A percentile compares a stretch with the other conserved stretches of the same genome.
Evolutionary conservation across 106 monocot species (phyloP).

Genomic region (Dactylorhiza incarnata): DNA sequence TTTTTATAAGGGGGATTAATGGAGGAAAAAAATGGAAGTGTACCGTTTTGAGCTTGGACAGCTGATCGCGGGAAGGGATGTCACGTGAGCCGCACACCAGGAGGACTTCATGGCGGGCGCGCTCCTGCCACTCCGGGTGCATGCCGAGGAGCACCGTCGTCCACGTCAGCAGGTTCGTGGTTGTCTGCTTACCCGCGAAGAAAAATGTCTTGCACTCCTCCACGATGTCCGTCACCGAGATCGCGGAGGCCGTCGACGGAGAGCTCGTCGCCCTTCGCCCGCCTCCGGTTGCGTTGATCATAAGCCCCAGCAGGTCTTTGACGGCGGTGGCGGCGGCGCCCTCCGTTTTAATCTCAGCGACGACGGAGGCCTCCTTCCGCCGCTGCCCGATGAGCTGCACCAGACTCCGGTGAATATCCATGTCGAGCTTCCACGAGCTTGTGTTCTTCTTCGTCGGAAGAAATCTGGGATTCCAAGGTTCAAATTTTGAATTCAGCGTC

Average conservation of each 20-base stretch:
- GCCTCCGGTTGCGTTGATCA: slow-evolving; percentile 31
- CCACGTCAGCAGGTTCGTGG: slow-evolving; percentile 76
- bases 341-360: neutral
- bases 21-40: neutral
- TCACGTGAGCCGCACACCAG: slow-evolving; percentile 52
- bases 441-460: slow-evolving; percentile 55
- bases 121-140: slow-evolving; percentile 80
- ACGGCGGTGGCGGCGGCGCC: neutral
- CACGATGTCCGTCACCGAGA: slow-evolving; percentile 47
- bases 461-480: slow-evolving; percentile 31
- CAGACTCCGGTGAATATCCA: slow-evolving; percentile 38
- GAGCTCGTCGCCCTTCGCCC: neutral
- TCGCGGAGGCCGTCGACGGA: neutral
- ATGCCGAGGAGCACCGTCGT: slow-evolving; percentile 63
- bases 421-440: slow-evolving; percentile 54
- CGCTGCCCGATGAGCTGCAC: slow-evolving; percentile 35
- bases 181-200: slow-evolving; percentile 89
- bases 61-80: slow-evolving; percentile 52
- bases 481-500: neutral
- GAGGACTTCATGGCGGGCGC: slow-evolving; percentile 61
- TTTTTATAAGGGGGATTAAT: no score
- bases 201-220: slow-evolving; percentile 94
- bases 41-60: slow-evolving; percentile 76
- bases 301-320: slow-evolving; percentile 48
- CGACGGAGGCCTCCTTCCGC: slow-evolving; percentile 1